Evolutionary conservation across 305 asterid species (phyloP), one percentile per base, ranked within the genome.

Genomic region (Fraxinus sp.): DNA sequence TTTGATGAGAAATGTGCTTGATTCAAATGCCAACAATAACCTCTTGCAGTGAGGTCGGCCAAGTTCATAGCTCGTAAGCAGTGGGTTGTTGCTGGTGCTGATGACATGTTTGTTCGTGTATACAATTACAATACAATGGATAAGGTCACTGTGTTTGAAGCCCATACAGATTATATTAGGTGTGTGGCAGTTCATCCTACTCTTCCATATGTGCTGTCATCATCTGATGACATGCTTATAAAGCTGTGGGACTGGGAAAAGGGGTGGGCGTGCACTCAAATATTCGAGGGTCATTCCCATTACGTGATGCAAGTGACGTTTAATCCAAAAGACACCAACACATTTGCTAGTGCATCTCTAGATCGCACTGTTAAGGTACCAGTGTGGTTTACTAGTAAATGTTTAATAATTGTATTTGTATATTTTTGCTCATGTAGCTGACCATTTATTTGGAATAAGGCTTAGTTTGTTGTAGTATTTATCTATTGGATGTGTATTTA

Each of bases 191-290:
- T 93, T 82, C 99, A 96, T 91, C 98, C 99, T 84, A 96, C 95
- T 39, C 98, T 96, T 52, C 97, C 99, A 7, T 94, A 92, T 75
- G 98, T 96, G 84, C 82, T 96, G 90, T 96, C 99, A 89, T 95
- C 99, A 74, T 95, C 99, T 28, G 99, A 97, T 86, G 99, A 97
- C 93, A 97, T 93, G 99, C 97, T 97, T 85, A 97, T 97, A 89
- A 97, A 97, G 89, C 98, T 97, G 46, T 97, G 99, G 99, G 99
- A 97, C 88, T 97, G 99, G 99, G 99, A 97, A 86, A 96, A 93
- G 90, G 98, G 99, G 39, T 95, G 98, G 98, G 83, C 83, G 37
- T 95, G 98, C 88, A 95, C 98, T 86, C 99, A 97, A 85, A 95
- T 97, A 80, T 97, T 95, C 86, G 99, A 97, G 91, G 99, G 98